A percentile compares a stretch with the other conserved stretches of the same genome.
Conservation (phyloP, 345 rosid species). For the Mangifera indica region DNA sequence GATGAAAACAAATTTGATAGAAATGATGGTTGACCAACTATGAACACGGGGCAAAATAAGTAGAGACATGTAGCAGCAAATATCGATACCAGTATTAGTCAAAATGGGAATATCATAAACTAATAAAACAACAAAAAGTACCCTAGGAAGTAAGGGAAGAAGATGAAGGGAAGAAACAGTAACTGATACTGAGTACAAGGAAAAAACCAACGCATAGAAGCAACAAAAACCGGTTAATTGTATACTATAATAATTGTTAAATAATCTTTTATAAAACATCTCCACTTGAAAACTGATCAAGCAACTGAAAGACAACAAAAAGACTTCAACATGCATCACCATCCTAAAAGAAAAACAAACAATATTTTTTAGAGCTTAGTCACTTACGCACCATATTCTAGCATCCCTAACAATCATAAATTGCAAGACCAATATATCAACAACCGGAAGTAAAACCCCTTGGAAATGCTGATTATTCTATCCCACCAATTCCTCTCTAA, state of each 20-base stretch:
- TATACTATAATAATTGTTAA: neutral
- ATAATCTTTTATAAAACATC: neutral
- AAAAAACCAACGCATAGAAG: neutral
- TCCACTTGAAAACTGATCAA: neutral
- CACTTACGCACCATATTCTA: neutral
- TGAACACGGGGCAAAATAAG: neutral
- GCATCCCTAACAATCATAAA: neutral
- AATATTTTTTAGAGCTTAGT: neutral
- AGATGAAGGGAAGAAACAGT: neutral
- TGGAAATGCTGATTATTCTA: neutral
- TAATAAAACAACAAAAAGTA: neutral
- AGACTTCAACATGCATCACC: neutral
- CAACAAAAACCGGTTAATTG: neutral
- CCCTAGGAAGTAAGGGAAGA: neutral
- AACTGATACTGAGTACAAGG: neutral
- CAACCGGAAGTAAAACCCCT: neutral
- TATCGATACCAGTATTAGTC: neutral
- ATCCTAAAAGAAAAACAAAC: neutral
- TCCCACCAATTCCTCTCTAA: neutral
- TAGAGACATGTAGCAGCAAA: neutral
- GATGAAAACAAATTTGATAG: neutral
- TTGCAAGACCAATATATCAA: neutral
- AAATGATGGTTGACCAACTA: neutral
- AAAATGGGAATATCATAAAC: neutral
- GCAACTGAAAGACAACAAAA: neutral